Percentiles rank a stretch among this genome's conserved stretches.
These are phyloP conservation scores for Aspergillus carbonarius DNA, from an alignment of 2,329 filamentous ascomycete species.

Conservation along the genomic window DNA sequence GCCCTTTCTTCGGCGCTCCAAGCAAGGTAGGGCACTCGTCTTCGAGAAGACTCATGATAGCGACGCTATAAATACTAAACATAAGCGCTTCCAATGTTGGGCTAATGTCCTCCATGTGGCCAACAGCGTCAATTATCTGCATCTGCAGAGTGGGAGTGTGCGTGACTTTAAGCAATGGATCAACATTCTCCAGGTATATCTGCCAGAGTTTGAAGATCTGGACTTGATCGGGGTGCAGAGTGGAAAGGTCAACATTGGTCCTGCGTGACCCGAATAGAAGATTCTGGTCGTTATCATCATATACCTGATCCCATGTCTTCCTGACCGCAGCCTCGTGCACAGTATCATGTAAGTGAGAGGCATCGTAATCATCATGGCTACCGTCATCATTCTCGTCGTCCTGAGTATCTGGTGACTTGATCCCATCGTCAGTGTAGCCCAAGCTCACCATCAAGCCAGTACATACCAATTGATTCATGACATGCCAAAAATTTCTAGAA, in stretches of 20 bases:
- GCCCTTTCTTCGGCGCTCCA: conserved; percentile 36
- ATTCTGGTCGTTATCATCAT: conserved; percentile 43
- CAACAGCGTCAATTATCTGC: conserved; percentile 63
- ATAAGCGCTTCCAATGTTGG: conserved; percentile 64
- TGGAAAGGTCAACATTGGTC: conserved; percentile 45
- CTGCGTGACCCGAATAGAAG: conserved; percentile 54
- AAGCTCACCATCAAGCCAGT: background rate
- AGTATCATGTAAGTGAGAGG: conserved; percentile 29
- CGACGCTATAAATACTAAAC: conserved; percentile 64
- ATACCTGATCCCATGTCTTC: conserved; percentile 48
- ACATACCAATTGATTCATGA: conserved; percentile 46
- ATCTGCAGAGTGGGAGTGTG: conserved; percentile 65
- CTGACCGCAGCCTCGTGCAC: conserved; percentile 41
- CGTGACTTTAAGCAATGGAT: conserved; percentile 67
- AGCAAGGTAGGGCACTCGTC: conserved; percentile 53
- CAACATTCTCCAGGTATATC: conserved; percentile 67
- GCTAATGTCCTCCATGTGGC: conserved; percentile 54
- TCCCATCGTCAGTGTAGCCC: conserved; percentile 3
- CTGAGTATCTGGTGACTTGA: conserved; percentile 14
- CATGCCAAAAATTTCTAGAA: conserved; percentile 49
- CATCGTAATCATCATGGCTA: conserved; percentile 23
- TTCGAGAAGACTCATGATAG: conserved; percentile 56
- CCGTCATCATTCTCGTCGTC: conserved; percentile 22
- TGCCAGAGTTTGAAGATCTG: conserved; percentile 63
- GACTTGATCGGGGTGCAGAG: conserved; percentile 61